Evolutionary conservation across 768 basidiomycete genomes (phyloP).

Genomic region (Cantharellus anzutake): DNA sequence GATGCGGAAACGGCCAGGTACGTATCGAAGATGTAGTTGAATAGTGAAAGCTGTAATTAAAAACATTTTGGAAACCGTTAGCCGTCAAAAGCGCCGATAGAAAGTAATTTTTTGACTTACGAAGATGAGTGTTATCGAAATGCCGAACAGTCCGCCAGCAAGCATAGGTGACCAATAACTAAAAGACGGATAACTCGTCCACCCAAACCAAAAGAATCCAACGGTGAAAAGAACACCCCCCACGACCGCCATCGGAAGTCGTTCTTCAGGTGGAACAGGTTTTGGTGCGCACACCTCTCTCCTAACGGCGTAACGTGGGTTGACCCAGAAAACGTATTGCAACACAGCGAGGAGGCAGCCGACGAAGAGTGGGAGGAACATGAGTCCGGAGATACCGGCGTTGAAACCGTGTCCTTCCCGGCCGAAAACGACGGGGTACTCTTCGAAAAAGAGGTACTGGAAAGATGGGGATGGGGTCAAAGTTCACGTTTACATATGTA

Average conservation of each 20-base stretch:
- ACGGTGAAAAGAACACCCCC: constrained; percentile 18
- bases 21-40: constrained; percentile 6
- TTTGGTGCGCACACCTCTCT: constrained; percentile 9
- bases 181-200: constrained; percentile 18
- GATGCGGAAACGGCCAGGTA: constrained; percentile 11
- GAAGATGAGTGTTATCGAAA: constrained; percentile 7
- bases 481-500: neutral
- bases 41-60: neutral
- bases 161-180: constrained; percentile 9
- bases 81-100: no score
- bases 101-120: neutral
- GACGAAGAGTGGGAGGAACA: constrained; percentile 15
- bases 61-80: no score
- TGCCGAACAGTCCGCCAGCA: constrained; percentile 8
- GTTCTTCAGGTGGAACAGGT: constrained; percentile 16
- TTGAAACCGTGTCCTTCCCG: constrained; percentile 14
- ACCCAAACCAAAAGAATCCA: constrained; percentile 23
- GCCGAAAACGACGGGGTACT: constrained; percentile 16
- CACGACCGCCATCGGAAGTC: constrained; percentile 17
- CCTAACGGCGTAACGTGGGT: neutral
- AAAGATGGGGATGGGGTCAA: constrained; percentile 7
- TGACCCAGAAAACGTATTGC: neutral
- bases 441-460: constrained; percentile 18
- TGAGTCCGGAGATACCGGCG: constrained; percentile 13
- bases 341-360: constrained; percentile 1